Evolutionary conservation across 345 rosid genomes (phyloP).

Genomic region (Cardamine resedifolia): DNA sequence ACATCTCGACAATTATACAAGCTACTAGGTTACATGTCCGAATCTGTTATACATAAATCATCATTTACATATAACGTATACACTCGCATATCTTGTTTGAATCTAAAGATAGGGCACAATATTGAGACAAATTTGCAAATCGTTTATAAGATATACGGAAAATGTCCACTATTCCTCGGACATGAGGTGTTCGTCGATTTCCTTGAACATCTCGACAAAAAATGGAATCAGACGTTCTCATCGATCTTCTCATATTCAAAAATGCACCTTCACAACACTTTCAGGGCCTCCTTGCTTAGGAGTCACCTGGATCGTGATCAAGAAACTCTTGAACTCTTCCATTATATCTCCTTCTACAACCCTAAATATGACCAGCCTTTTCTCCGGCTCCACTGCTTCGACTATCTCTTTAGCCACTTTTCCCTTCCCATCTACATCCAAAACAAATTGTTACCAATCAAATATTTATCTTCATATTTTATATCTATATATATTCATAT

Average conservation of each 20-base stretch:
- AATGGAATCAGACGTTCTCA: conserved; percentile 17
- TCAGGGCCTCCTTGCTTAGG: conserved; percentile 25
- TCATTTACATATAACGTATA: too few relatives aligned
- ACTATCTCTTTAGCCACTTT: not conserved
- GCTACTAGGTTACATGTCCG: too few relatives aligned
- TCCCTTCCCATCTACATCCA: conserved; percentile 20
- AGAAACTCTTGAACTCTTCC: conserved; percentile 32
- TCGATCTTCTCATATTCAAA: conserved; percentile 12
- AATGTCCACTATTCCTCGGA: not conserved
- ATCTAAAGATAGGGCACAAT: too few relatives aligned
- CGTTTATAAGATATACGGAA: too few relatives aligned
- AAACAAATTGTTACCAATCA: too few relatives aligned
- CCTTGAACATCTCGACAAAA: conserved; percentile 3
- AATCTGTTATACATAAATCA: too few relatives aligned
- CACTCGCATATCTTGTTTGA: too few relatives aligned
- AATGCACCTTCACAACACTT: conserved; percentile 20
- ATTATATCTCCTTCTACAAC: conserved; percentile 33
- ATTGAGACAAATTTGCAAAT: too few relatives aligned
- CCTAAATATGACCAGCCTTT: not conserved
- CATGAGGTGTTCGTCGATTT: conserved; percentile 12
- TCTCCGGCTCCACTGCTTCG: conserved; percentile 24
- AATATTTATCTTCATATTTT: too few relatives aligned
- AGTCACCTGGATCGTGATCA: conserved; percentile 8
- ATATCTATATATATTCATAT: too few relatives aligned
- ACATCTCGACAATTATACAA: too few relatives aligned